Conservation (phyloP, 2,329 filamentous ascomycete genomes). For the Colletotrichum sp. region DNA sequence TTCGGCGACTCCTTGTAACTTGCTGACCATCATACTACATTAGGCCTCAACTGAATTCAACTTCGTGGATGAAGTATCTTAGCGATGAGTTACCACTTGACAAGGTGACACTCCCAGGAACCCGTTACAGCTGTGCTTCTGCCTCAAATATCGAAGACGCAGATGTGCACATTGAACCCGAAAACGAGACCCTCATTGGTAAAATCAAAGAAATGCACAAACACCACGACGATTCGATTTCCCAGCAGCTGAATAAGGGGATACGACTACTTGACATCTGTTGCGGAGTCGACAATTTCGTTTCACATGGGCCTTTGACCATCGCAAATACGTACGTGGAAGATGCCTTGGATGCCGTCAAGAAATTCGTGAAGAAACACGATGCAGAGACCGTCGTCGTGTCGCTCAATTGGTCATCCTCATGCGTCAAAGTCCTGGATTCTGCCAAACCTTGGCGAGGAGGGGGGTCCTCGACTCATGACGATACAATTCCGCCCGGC, state of each 20-base stretch:
- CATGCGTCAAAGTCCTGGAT: neutral
- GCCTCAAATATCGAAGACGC: neutral
- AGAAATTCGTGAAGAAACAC: neutral
- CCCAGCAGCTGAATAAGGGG: neutral
- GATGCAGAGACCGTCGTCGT: neutral
- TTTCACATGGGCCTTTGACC: neutral
- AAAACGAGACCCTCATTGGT: neutral
- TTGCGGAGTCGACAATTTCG: neutral
- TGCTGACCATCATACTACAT: neutral
- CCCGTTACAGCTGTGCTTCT: neutral
- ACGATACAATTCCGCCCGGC: neutral
- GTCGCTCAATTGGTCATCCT: neutral
- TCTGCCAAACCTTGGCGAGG: neutral
- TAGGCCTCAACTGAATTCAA: neutral
- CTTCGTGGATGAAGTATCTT: neutral
- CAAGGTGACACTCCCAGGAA: neutral
- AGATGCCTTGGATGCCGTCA: neutral
- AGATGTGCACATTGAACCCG: neutral
- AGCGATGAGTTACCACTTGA: neutral
- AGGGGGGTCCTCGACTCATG: neutral
- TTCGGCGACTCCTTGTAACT: accelerated
- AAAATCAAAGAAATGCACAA: neutral
- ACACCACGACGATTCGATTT: neutral
- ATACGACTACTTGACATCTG: neutral
- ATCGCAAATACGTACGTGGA: neutral